Evolutionary conservation across 768 basidiomycete species (phyloP).

Genomic region (Mycena rosella): DNA sequence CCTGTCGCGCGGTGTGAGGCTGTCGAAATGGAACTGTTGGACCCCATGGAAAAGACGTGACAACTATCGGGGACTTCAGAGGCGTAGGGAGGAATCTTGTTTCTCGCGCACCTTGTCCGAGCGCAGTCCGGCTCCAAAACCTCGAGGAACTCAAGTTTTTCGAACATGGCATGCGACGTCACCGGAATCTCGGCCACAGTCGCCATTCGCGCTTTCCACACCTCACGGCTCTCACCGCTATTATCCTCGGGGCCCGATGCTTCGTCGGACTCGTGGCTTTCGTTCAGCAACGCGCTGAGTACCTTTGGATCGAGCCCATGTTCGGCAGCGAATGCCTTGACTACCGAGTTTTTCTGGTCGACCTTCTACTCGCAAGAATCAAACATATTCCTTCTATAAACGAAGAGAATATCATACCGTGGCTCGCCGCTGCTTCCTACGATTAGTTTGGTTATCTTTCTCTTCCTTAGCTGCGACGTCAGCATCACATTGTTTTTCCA

Average conservation of each 20-base stretch:
- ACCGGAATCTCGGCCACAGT: neutral
- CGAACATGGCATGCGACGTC: neutral
- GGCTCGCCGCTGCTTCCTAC: neutral
- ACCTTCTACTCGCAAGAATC: neutral
- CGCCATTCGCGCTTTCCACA: constrained; percentile 18
- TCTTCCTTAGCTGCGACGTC: neutral
- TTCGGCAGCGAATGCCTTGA: neutral
- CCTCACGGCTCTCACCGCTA: neutral
- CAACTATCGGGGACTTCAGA: too few species aligned
- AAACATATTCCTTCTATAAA: too few species aligned
- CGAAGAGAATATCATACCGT: neutral
- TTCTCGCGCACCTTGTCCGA: too few species aligned
- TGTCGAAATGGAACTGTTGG: too few species aligned
- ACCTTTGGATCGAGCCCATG: neutral
- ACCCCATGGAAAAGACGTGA: neutral
- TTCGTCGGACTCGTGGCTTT: constrained; percentile 5
- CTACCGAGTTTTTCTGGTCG: neutral
- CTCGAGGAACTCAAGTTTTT: neutral
- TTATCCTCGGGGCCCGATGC: constrained; percentile 11
- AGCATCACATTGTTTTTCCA: neutral
- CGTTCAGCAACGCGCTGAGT: neutral
- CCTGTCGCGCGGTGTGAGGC: neutral
- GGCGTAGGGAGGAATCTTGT: too few species aligned
- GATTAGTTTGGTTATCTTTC: neutral
- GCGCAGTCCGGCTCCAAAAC: neutral